Base-by-base conservation (phyloP, 2,329 filamentous ascomycete genomes). In the Colletotrichum lentis region DNA sequence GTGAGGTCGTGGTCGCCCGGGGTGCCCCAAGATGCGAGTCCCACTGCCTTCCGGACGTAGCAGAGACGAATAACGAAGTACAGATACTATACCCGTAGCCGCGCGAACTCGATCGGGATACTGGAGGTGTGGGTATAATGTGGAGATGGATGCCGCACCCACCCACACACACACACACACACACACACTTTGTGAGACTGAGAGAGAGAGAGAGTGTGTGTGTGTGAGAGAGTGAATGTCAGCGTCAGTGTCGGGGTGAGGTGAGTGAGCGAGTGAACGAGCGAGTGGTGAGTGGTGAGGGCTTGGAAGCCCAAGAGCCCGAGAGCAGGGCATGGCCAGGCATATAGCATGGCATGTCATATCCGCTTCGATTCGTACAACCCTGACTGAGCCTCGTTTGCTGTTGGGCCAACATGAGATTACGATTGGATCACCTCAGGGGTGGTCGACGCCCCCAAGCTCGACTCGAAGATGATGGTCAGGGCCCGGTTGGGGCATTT, bases 31-130 rank as follows among this genome's bases (percentile, higher is more conserved):
- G 62, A 55, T 41, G 62, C 50, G 49, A 68, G 65, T 49, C 44
- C 65, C 62, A 65, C 65, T 56, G 65, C 65, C 65, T 68, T 65
- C 41, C 65, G 65, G 65, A 68, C 65, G 65, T 68, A 68, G 49
- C 62, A 65, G 65, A 60, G 62, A 65, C 62, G 55, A 65, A 64
- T 24, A 56, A 68, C 65, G 55, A 59, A 65, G 31, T 35, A 35
- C 31, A 10, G 31, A 3, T 3, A 3, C 24, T 24, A 4, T 10
- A 35, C 10, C 31, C 8, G 7, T 10, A 35, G 7, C 47, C 54
- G 58, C 39, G 16, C 14, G 22, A 47, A 46, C 59, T 46, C 20
- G 22, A 43, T 66, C 20, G 57, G 31, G 50, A 66, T 50, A 56
- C 62, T 37, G n/a, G 22, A 44, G 63, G 63, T 66, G 63, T 62